Evolutionary conservation across 1,139 yeast genomes (phyloP).

Genomic region (Lodderomyces beijingensis): DNA sequence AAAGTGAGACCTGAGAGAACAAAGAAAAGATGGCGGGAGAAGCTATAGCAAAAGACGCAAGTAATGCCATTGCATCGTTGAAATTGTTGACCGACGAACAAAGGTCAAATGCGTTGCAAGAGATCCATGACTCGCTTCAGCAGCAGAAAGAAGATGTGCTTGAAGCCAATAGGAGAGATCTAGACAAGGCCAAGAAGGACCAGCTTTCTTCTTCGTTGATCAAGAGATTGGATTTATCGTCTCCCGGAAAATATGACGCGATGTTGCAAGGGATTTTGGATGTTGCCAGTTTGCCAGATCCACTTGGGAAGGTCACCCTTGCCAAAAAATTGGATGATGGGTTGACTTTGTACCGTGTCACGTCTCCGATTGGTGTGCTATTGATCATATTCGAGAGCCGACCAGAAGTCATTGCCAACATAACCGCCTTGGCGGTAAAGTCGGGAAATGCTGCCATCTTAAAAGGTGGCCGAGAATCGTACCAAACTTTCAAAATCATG

Average conservation of each 20-base stretch:
- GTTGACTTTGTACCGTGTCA: slow-evolving; percentile 70
- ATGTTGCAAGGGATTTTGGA: slow-evolving; percentile 95
- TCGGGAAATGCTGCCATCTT: slow-evolving; percentile 94
- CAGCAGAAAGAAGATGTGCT: slow-evolving; percentile 58
- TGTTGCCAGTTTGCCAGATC: slow-evolving; percentile 84
- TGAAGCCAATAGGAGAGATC: slow-evolving; percentile 68
- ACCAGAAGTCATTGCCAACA: slow-evolving; percentile 98
- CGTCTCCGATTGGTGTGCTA: slow-evolving; percentile 93
- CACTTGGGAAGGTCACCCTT: slow-evolving; percentile 80
- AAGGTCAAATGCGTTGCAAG: slow-evolving; percentile 67
- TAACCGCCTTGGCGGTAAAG: slow-evolving; percentile 90
- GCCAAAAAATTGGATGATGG: slow-evolving; percentile 86
- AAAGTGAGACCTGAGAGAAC: neutral
- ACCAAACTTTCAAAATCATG: slow-evolving; percentile 79
- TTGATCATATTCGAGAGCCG: slow-evolving; percentile 93
- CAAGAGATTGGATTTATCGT: slow-evolving; percentile 77
- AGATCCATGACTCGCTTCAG: slow-evolving; percentile 65
- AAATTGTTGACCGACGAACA: slow-evolving; percentile 73
- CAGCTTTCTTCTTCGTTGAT: slow-evolving; percentile 65
- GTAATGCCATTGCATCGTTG: slow-evolving; percentile 69
- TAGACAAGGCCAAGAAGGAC: slow-evolving; percentile 59
- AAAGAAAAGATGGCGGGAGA: slow-evolving; percentile 41
- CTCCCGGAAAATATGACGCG: slow-evolving; percentile 80
- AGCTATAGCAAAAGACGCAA: slow-evolving; percentile 74
- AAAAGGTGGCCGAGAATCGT: slow-evolving; percentile 95